Base-by-base conservation (phyloP, 768 basidiomycete species). In the Amanita jacksonii region DNA sequence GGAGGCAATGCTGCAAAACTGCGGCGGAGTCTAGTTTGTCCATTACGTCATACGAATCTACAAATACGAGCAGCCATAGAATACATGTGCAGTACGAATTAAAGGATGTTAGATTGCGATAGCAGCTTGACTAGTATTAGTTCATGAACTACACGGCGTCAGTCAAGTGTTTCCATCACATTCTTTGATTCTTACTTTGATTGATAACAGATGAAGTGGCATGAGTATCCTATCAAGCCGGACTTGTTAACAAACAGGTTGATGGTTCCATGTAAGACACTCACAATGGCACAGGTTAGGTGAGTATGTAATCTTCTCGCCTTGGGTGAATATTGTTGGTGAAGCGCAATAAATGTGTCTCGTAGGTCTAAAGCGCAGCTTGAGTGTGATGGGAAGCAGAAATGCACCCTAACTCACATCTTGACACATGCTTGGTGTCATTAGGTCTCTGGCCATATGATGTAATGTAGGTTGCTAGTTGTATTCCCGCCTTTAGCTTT, bases 271-370 rank as follows among this genome's bases (percentile, higher is more conserved):
- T 13, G 20, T 37, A 24, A 27, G 30, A 38, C 8, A 65, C 74
- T 60, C 52, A 76, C 76, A 34, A 76, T 73, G 2, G 78, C 79
- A 46, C 74, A 77, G 7, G 76, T 78, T 25, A 72, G 51, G 55
- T 81, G 73, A 6, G 71, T 60, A 54, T 79, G 72, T 19, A 81
- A 56, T 44, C 65, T 68, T 35, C 74, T 64, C 23, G 58, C 59
- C 32, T 64, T 63, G 0, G 73, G 66, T 8, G 76, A 72, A 50
- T 69, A 62, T 36, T 72, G 67, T 34, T 69, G 63, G 55, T 77
- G 74, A 20, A 77, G 63, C 2, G 63, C 61, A 13, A 64, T 54
- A 51, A 79, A 77, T 22, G 72, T 70, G 23, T 72, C 68, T 33
- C 68, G 62, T 38, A 78, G 61, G 53, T 77, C 78, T 80, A 48